Conservation (phyloP, 2,329 filamentous ascomycete species). For the Aspergillus udagawae region DNA sequence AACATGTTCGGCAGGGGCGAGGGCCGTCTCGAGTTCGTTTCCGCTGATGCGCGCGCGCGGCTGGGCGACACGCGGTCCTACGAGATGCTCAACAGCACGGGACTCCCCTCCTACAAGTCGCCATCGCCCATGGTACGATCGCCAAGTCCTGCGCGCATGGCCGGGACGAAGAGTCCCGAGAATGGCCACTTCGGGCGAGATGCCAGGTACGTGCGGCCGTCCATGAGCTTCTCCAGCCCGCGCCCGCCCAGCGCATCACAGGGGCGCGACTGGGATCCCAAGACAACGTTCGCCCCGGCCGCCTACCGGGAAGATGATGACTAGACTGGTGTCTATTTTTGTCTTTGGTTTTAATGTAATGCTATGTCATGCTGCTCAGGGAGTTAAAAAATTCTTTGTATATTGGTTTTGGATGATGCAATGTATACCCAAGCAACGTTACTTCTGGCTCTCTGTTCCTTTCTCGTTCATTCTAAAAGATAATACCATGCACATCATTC, state of each 20-base stretch:
- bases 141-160: slow-evolving; percentile 14
- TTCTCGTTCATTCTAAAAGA: neutral
- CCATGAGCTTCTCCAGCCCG: slow-evolving; percentile 47
- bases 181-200: slow-evolving; percentile 38
- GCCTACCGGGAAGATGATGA: slow-evolving; percentile 4
- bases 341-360: neutral
- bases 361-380: neutral
- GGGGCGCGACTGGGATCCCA: slow-evolving; percentile 34
- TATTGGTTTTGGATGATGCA: neutral
- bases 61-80: slow-evolving; percentile 67
- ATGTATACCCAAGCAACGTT: neutral
- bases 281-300: slow-evolving; percentile 31
- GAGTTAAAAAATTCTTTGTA: neutral
- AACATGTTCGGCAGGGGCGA: slow-evolving; percentile 38
- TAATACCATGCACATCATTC: neutral
- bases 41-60: slow-evolving; percentile 68
- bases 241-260: slow-evolving; percentile 36
- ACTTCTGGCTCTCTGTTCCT: neutral
- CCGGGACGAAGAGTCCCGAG: slow-evolving; percentile 15
- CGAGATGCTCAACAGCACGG: slow-evolving; percentile 63
- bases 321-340: neutral
- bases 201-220: slow-evolving; percentile 45
- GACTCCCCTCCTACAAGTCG: slow-evolving; percentile 22
- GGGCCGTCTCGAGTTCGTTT: slow-evolving; percentile 73
- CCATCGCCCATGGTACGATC: slow-evolving; percentile 31